phyloP scores from a whole-genome alignment of 345 rosid species.

The Populus pruinosa region DNA sequence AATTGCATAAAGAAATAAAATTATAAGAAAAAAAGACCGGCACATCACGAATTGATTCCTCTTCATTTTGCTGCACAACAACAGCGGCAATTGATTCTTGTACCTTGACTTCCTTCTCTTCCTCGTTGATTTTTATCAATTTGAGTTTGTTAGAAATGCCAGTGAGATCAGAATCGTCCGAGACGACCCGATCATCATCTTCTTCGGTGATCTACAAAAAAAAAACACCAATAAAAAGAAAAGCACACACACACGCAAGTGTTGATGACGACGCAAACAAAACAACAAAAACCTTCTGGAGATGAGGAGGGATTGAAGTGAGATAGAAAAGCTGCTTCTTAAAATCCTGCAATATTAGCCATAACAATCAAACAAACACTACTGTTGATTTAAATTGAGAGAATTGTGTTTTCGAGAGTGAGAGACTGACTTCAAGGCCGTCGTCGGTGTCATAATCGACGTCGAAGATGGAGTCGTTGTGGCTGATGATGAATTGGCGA shows the following conservation, averaged over 20 bases:
- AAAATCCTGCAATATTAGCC: conserved; percentile 54
- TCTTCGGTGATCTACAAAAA: conserved; percentile 50
- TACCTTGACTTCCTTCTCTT: conserved; percentile 11
- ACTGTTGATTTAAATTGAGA: background rate
- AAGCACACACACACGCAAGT: background rate
- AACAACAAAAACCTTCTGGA: conserved; percentile 50
- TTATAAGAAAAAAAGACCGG: too few relatives aligned
- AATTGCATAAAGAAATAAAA: too few relatives aligned
- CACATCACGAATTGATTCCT: too few relatives aligned
- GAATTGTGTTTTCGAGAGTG: background rate
- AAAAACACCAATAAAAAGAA: conserved; percentile 12
- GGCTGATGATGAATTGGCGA: conserved; percentile 53
- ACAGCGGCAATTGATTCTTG: conserved; percentile 16
- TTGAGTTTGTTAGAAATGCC: conserved; percentile 46
- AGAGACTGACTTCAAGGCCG: conserved; percentile 64
- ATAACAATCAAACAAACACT: background rate
- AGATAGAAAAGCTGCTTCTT: conserved; percentile 74
- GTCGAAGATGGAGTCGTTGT: conserved; percentile 43
- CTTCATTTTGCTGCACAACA: conserved; percentile 3
- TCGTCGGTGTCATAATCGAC: conserved; percentile 74
- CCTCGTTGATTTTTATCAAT: conserved; percentile 45
- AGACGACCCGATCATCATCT: conserved; percentile 43
- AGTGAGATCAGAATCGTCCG: conserved; percentile 59
- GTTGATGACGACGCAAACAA: background rate
- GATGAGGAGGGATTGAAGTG: conserved; percentile 75